Evolutionary conservation across 768 basidiomycete genomes (phyloP), one percentile per base, ranked within the genome.

Genomic region (Tricholoma saponaceum): DNA sequence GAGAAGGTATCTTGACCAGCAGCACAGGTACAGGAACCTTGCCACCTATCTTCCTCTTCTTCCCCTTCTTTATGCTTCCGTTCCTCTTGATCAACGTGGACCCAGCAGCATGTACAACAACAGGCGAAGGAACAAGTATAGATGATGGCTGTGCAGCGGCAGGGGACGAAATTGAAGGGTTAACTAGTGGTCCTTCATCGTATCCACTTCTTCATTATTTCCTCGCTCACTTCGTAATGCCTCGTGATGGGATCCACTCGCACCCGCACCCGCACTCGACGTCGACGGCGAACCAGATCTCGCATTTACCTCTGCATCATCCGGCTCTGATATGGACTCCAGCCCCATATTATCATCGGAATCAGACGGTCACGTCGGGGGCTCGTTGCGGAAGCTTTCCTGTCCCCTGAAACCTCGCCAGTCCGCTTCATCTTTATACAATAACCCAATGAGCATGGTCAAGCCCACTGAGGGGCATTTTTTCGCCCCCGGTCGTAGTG

Each of bases 361-460:
- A 66, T 89, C 88, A 0, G 77, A 81, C 6, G 85, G 80, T 93
- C 94, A 97, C 4, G 79, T 80, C 1, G 94, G 93, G 1, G 89
- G 92, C 61, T 94, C 92, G 41, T 66, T 85, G 83, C 44, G 85
- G 81, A 41, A 83, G 79, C 73, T 83, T 86, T 1, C 85, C 51
- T 92, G 76, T 57, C 71, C 75, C 61, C 84, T 79, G 55, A 98
- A 82, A 72, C 98, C 93, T 13, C 78, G 70, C 90, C 93, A 98
- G 54, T 98, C 96, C 16, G 68, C 76, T 72, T 92, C 89, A 66
- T 91, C 85, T 64, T 82, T 83, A 68, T 89, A 87, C 62, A 98
- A 67, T 69, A 99, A 98, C 10, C 95, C 95, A 58, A 98, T 81
- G 8, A 99, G 76, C 97, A 99, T 98, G 97, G 70, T 98, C 97